Conservation (phyloP, 352 stramenopile genomes). For the Pythium plurisporium region DNA sequence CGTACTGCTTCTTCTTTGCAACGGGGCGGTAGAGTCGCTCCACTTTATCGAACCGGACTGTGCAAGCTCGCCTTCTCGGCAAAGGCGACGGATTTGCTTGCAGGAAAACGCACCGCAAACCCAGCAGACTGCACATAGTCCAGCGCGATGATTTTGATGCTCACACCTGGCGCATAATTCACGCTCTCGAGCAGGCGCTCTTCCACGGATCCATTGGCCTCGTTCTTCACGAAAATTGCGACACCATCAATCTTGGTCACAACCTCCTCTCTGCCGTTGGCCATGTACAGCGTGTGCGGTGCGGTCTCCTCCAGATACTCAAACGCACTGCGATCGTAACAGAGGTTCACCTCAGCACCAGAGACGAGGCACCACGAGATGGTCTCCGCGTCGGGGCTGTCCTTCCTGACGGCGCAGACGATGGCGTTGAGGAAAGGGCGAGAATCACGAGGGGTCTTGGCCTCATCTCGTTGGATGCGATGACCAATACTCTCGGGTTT, state of each 20-base stretch:
- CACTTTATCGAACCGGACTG: neutral
- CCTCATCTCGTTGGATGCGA: too few species aligned
- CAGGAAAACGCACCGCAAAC: neutral
- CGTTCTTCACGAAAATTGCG: neutral
- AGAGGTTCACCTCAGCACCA: neutral
- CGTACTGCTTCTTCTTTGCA: neutral
- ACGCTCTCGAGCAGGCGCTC: constrained; percentile 1
- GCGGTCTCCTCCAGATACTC: neutral
- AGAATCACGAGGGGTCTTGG: too few species aligned
- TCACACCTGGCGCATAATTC: neutral
- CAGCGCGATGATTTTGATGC: neutral
- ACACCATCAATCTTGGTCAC: neutral
- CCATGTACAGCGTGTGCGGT: neutral
- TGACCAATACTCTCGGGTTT: too few species aligned
- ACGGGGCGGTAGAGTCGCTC: neutral
- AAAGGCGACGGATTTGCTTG: too few species aligned
- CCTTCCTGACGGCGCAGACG: too few species aligned
- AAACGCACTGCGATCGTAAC: neutral
- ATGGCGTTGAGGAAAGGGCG: too few species aligned
- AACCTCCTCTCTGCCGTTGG: constrained; percentile 3
- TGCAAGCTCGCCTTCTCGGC: neutral
- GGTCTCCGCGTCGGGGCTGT: too few species aligned
- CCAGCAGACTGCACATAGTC: neutral
- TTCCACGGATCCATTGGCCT: neutral
- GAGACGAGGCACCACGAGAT: constrained; percentile 3